These are phyloP conservation scores for Stramenopiles sp. DNA, from an alignment of 352 stramenopile species.

Conservation along the genomic window DNA sequence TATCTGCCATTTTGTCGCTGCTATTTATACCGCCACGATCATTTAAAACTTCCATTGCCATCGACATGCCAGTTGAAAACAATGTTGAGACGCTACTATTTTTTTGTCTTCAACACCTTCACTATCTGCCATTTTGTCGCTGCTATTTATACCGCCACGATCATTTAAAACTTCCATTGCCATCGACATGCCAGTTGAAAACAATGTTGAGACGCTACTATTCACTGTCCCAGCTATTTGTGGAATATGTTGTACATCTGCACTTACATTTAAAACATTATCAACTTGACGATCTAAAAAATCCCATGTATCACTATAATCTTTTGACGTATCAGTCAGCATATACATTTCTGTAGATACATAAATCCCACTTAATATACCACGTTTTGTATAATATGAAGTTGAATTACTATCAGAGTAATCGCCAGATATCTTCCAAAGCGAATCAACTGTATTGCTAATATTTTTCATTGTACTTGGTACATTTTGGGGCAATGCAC, in stretches of 20 bases:
- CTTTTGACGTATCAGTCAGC: background rate
- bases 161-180: background rate
- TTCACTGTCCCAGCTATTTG: background rate
- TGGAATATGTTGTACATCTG: background rate
- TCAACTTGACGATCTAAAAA: background rate
- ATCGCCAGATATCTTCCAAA: slow-evolving; percentile 61
- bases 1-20: background rate
- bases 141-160: background rate
- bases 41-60: background rate
- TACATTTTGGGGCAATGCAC: slow-evolving; percentile 44
- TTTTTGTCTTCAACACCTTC: background rate
- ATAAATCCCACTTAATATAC: background rate
- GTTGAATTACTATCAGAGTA: slow-evolving; percentile 42
- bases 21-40: background rate
- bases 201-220: background rate
- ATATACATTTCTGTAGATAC: background rate
- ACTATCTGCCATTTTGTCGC: background rate
- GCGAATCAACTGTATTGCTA: slow-evolving; percentile 42
- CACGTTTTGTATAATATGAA: background rate
- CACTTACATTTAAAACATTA: background rate
- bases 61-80: background rate
- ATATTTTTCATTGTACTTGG: slow-evolving; percentile 43
- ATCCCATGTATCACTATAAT: background rate
- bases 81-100: background rate
- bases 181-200: background rate